phyloP scores from a whole-genome alignment of 192 early-diverging fungal species.

The Linnemannia exigua region DNA sequence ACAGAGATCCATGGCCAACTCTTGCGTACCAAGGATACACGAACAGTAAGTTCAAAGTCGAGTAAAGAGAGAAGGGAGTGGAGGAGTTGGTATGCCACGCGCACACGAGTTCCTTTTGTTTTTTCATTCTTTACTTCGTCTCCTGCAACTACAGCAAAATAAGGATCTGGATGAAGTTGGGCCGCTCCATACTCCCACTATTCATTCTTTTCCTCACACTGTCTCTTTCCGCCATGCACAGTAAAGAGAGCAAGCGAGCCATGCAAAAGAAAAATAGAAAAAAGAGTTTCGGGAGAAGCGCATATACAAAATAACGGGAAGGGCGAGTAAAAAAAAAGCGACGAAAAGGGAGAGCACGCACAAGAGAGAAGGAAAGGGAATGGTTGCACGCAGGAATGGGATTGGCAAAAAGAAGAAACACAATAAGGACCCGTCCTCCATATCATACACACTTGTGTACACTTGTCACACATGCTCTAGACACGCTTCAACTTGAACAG shows the following conservation, averaged over 20 bases:
- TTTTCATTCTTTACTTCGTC: neutral
- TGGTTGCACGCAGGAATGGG: constrained; percentile 39
- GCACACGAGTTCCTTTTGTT: too few relatives aligned
- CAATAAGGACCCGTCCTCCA: too few relatives aligned
- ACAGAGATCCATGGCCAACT: constrained; percentile 79
- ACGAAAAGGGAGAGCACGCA: neutral
- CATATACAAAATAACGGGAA: neutral
- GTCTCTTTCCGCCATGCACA: neutral
- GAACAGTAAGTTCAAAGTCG: constrained; percentile 60
- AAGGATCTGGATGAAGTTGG: neutral
- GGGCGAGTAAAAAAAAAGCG: neutral
- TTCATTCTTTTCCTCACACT: neutral
- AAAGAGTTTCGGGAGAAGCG: constrained; percentile 1
- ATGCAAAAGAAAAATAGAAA: constrained; percentile 6
- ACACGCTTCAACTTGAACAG: neutral
- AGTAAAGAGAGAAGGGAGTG: neutral
- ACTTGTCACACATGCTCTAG: too few relatives aligned
- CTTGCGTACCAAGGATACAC: constrained; percentile 84
- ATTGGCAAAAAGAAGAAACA: neutral
- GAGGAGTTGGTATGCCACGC: too few relatives aligned
- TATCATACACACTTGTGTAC: too few relatives aligned
- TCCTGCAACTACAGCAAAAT: neutral
- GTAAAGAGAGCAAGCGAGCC: neutral
- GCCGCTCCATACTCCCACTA: neutral
- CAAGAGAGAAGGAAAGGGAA: neutral